Evolutionary conservation across 2,329 filamentous ascomycete genomes (phyloP), one percentile per base, ranked within the genome.

Genomic region (Orbilia blumenaviensis): DNA sequence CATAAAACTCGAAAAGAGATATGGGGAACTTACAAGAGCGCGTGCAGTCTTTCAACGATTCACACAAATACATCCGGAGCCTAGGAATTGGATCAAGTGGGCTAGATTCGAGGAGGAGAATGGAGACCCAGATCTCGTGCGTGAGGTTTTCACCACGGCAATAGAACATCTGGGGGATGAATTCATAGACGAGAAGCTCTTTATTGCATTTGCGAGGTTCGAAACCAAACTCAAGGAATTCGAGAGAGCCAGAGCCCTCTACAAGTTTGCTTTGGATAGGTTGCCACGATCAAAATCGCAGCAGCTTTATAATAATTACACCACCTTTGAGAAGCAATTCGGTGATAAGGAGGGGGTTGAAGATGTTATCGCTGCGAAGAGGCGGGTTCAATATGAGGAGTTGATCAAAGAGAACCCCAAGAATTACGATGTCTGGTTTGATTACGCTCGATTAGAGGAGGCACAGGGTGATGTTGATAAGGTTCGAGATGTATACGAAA

Each of bases 51-150:
- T 96, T 82, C 89, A 92, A 81, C 88, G 92, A 27, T 97, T 97
- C 81, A 97, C 93, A 1, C 88, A 94, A 75, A 92, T 98, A 7
- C 95, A 98, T 79, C 94, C 95, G 0, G 94, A 98, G 81, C 92
- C 95, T 21, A 89, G 92, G 80, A 98, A 97, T 81, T 99, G 94
- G 94, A 96, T 99, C 84, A 97, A 97, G 82, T 99, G 95, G 95
- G 91, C 94, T 75, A 92, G 92, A 77, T 99, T 98, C 79, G 95
- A 99, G 83, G 94, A 98, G 82, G 95, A 99, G 81, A 92, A 90
- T 79, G 95, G 95, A 7, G 97, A 93, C 0, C 94, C 91, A 81
- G 94, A 97, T 80, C 83, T 94, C 78, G 95, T 99, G 5, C 88
- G 95, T 21, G 93, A 98, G 78, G 94, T 98, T 0, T 98, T 93